Evolutionary conservation across 1,284 basidiomycete genomes (phyloP).

Genomic region (Apiotrichum sp.): DNA sequence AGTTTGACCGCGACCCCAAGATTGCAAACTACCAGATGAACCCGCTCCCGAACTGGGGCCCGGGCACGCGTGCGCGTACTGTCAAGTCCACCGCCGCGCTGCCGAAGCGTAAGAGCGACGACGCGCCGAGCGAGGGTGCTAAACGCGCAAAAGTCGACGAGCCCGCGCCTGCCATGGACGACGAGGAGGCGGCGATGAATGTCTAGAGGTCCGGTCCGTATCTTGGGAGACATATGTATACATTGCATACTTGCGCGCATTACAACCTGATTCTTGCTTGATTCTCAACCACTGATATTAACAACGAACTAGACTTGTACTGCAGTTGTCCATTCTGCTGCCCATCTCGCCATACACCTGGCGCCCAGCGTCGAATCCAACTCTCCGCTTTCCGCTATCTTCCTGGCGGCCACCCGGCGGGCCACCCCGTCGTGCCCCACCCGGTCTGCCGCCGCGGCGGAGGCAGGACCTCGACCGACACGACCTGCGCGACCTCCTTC

Average conservation of each 20-base stretch:
- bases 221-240: background rate
- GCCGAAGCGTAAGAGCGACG: conserved; percentile 13
- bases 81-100: conserved; percentile 11
- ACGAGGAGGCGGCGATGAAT: conserved; percentile 20
- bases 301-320: too few relatives aligned
- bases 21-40: conserved; percentile 88
- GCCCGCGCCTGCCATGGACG: background rate
- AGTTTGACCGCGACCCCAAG: conserved; percentile 51
- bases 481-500: conserved; percentile 2
- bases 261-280: too few relatives aligned
- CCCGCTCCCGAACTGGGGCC: conserved; percentile 88
- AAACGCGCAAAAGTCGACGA: conserved; percentile 1
- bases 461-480: background rate
- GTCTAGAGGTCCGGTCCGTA: background rate
- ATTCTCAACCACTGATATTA: too few relatives aligned
- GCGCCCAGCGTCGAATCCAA: too few relatives aligned
- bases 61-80: conserved; percentile 44
- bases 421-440: too few relatives aligned
- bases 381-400: too few relatives aligned
- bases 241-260: background rate
- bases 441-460: too few relatives aligned
- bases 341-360: too few relatives aligned
- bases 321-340: too few relatives aligned
- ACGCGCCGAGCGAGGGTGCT: background rate
- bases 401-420: too few relatives aligned